Evolutionary conservation across 2,329 filamentous ascomycete species (phyloP).

Genomic region (Diaporthe citriasiana): DNA sequence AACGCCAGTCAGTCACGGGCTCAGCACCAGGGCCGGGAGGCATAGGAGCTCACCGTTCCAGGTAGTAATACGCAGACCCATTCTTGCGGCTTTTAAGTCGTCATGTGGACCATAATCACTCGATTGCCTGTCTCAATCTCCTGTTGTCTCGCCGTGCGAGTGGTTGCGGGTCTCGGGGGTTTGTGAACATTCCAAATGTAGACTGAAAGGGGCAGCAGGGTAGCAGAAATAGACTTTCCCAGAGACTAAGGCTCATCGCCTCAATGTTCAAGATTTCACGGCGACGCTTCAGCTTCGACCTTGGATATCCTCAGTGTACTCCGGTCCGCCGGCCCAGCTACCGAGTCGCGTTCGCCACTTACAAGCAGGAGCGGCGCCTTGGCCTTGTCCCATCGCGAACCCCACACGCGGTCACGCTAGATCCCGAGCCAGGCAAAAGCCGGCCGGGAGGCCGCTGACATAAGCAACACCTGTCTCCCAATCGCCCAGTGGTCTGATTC

Average conservation of each 20-base stretch:
- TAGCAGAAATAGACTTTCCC: background rate
- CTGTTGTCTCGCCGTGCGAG: slow-evolving; percentile 31
- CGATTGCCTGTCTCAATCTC: slow-evolving; percentile 11
- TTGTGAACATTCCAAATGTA: slow-evolving; percentile 26
- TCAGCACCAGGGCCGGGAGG: background rate
- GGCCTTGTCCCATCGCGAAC: background rate
- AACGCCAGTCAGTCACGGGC: slow-evolving; percentile 47
- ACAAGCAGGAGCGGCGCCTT: background rate
- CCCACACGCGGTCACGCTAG: slow-evolving; percentile 26
- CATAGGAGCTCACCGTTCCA: slow-evolving; percentile 78
- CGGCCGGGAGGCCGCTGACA: background rate
- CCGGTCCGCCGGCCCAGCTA: background rate
- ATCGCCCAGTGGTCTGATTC: slow-evolving; percentile 36
- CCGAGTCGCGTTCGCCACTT: slow-evolving; percentile 26
- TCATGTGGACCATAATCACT: slow-evolving; percentile 1
- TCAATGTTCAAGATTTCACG: background rate
- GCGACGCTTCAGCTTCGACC: no score
- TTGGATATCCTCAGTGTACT: background rate
- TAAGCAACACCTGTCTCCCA: slow-evolving; percentile 24
- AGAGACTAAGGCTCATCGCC: background rate
- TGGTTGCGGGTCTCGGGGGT: background rate
- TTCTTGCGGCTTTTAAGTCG: slow-evolving; percentile 54
- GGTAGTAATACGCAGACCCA: slow-evolving; percentile 85
- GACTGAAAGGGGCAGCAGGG: background rate
- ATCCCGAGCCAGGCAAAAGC: background rate